Evolutionary conservation across 2,329 filamentous ascomycete genomes (phyloP).

Genomic region (Simplicillium sp.): DNA sequence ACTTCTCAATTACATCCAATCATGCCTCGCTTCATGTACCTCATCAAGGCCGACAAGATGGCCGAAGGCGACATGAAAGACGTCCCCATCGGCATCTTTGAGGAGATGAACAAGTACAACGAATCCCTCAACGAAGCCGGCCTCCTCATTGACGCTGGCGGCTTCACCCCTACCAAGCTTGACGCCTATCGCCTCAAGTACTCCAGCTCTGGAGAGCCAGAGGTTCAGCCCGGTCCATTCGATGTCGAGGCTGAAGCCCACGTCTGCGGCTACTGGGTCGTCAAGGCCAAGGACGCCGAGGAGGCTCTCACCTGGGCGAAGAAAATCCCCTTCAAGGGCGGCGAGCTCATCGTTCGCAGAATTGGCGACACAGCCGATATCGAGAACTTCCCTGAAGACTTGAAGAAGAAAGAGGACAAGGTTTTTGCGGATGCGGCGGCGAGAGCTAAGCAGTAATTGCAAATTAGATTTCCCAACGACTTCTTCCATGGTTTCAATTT

Average conservation of each 20-base stretch:
- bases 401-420: neutral
- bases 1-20: neutral
- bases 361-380: slow-evolving; percentile 8
- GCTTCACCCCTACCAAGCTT: slow-evolving; percentile 13
- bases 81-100: slow-evolving; percentile 10
- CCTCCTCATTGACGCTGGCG: slow-evolving; percentile 16
- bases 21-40: slow-evolving; percentile 20
- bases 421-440: neutral
- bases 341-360: slow-evolving; percentile 15
- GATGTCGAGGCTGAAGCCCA: slow-evolving; percentile 14
- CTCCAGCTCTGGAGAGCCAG: slow-evolving; percentile 8
- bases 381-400: neutral
- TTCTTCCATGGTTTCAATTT: too few species aligned
- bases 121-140: slow-evolving; percentile 12
- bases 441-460: neutral
- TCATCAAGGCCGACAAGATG: slow-evolving; percentile 17
- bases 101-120: slow-evolving; percentile 14
- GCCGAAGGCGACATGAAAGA: slow-evolving; percentile 10
- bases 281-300: slow-evolving; percentile 16
- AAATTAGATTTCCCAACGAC: too few species aligned
- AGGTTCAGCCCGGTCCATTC: slow-evolving; percentile 18
- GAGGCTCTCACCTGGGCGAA: slow-evolving; percentile 20
- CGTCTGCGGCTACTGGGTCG: slow-evolving; percentile 21
- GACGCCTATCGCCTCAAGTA: slow-evolving; percentile 18
- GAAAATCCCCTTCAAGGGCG: slow-evolving; percentile 16